Base-by-base conservation (phyloP, 805 yeast species). In the Candida anglica region DNA sequence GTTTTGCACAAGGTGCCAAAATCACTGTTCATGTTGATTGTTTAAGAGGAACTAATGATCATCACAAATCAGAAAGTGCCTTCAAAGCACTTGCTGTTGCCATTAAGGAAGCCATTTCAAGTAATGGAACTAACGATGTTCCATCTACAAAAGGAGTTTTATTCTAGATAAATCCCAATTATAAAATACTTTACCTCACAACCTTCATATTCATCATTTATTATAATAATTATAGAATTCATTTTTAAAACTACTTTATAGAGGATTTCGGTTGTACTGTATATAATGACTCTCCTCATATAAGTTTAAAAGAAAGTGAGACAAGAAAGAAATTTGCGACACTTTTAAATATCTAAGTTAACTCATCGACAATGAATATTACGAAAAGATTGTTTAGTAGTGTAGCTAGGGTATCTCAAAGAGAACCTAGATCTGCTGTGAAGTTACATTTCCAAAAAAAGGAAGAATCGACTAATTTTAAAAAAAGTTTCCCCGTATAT, bases 61-160 rank as follows among this genome's bases (percentile, higher is more conserved):
- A 93, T 60, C 98, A 93, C 63, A 71, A 96, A 43, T 86, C 96
- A 27, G 98, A 93, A 61, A 76, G 87, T 56, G 98, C 98, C 0
- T 93, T 93, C 66, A 93, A 93, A 64, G 96, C 98, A 0, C 66
- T 91, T 43, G 98, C 98, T 0, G 70, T 93, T 15, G 98, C 98
- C 3, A 70, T 93, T 32, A 81, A 78, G 47, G 95, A 88, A 54
- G 91, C 98, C 16, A 79, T 75, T 31, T 71, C 91, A 8, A 71
- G 75, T 45, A 87, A 87, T 20, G 98, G 97, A 20, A 76, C 82
- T 16, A 71, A 87, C 52, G 98, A 93, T 41, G 86, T 93, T 29
- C 98, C 98, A 15, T 82, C 95, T 36, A 93, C 98, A 8, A 93
- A 93, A 64, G 98, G 98, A 35, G 98, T 93, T 8, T 67, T 91